Evolutionary conservation across 2,329 filamentous ascomycete genomes (phyloP), one percentile per base, ranked within the genome.

Genomic region (Parasarocladium wereldwijsianum): DNA sequence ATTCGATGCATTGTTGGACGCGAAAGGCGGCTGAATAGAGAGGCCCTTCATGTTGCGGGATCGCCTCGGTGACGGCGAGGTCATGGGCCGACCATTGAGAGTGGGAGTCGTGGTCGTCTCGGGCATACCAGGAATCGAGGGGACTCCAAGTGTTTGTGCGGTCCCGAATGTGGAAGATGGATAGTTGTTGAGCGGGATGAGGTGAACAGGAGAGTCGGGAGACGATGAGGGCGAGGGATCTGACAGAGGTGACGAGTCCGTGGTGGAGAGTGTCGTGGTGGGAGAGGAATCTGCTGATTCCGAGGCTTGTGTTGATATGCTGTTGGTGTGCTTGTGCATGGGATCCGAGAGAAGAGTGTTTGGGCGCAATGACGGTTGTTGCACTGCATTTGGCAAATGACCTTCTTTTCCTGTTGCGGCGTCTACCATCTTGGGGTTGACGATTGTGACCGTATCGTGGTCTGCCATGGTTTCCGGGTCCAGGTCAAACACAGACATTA

Each of bases 241-340:
- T 17, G 86, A 86, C 28, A 90, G 66, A 17, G 84, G 82, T 7
- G 84, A 87, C 5, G 86, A 92, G 55, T 93, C 87, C 38, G 87
- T 83, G 13, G 84, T 93, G 5, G 85, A 93, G 29, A 90, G 70
- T 3, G 87, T 93, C 4, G 86, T 94, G 6, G 87, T 96, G 2
- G 90, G 90, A 7, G 87, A 96, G 14, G 87, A 93, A 46, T 93
- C 86, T 24, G 82, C 82, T 2, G 90, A 96, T 39, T 82, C 83
- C 11, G 80, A 82, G 32, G 67, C 67, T 38, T 79, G 76, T 3
- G 79, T 83, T 6, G 77, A 86, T n/a, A 72, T 77, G 56, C 78
- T 84, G 47, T 82, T 70, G 48, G 74, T 67, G 49, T 82, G 78
- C 45, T 76, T 73, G 54, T 84, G 80, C 14, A 21, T 16, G 38